Base-by-base conservation (phyloP, 331 rosid species). In the Dryas integrifolia region DNA sequence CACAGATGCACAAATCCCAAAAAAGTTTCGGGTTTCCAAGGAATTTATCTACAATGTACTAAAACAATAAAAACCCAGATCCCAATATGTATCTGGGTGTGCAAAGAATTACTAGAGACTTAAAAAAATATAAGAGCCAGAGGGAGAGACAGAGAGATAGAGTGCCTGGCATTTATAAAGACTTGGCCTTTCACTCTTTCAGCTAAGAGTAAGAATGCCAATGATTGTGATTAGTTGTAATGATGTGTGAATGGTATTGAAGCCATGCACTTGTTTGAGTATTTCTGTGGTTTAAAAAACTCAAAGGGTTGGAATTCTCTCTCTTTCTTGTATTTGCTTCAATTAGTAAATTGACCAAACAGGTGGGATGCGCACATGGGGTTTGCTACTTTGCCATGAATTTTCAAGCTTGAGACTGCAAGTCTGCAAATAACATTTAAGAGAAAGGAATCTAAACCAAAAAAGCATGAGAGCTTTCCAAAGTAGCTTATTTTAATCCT, bases 301-400 rank as follows among this genome's bases (percentile, higher is more conserved):
- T 76, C 57, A 57, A 70, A 67, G 47, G 69, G 77, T 71, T 60
- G 80, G 78, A 79, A 72, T 58, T 45, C 56, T 46, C 40, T 69
- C 47, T 67, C 72, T 68, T 66, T 66, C 49, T 52, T 58, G 69
- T 35, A 43, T 70, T 38, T 78, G 72, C 60, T 13, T 67, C 72
- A 26, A 40, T 16, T 45, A 65, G 62, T 52, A 72, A 48, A 52
- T 73, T 83, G 80, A 64, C 85, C 72, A 62, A 83, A 70, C 65
- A 72, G 78, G 65, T 65, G 39, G 53, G 41, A 24, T 49, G 81
- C 51, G 85, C 92, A 90, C 91, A 87, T 81, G 92, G 86, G 81
- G 71, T 66, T 65, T 47, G 30, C 48, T 58, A 30, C 35, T 44
- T 53, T 58, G 15, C 9, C 64, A 3, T 9, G 67, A 46, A 72